phyloP scores from a whole-genome alignment of 768 basidiomycete genomes.

The Lactarius sanguifluus region DNA sequence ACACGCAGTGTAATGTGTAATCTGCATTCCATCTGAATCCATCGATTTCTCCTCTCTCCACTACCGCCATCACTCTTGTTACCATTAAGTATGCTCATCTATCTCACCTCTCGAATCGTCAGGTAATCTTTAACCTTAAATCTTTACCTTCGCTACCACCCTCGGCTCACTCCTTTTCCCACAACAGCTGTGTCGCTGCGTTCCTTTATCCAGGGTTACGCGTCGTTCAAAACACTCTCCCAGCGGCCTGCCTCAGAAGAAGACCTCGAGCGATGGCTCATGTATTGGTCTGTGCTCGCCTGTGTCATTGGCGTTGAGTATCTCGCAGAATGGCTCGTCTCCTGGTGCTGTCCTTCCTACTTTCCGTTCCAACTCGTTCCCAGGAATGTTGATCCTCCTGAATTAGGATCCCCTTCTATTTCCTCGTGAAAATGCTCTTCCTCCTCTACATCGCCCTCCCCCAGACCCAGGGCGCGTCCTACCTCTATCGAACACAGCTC shows the following conservation, averaged over 20 bases:
- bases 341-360: constrained; percentile 59
- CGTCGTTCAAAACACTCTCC: constrained; percentile 92
- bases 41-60: background rate
- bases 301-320: constrained; percentile 82
- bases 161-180: background rate
- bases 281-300: constrained; percentile 94
- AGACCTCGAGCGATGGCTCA: constrained; percentile 91
- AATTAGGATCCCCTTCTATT: constrained; percentile 86
- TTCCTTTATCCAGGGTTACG: constrained; percentile 94
- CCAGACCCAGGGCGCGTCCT: constrained; percentile 84
- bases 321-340: constrained; percentile 82
- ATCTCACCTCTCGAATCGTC: constrained; percentile 23
- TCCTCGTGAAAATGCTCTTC: constrained; percentile 75
- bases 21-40: background rate
- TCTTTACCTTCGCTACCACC: background rate
- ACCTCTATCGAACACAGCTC: constrained; percentile 77
- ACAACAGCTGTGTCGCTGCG: constrained; percentile 60
- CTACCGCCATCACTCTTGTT: background rate
- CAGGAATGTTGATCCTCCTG: constrained; percentile 21
- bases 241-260: constrained; percentile 81
- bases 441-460: constrained; percentile 89
- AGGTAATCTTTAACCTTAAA: constrained; percentile 1
- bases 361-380: constrained; percentile 6
- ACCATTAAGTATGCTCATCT: constrained; percentile 17
- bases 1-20: background rate